Percentiles rank a stretch among this genome's conserved stretches.
phyloP scores from a whole-genome alignment of 257 asterid species.

The Jasminum sambac region DNA sequence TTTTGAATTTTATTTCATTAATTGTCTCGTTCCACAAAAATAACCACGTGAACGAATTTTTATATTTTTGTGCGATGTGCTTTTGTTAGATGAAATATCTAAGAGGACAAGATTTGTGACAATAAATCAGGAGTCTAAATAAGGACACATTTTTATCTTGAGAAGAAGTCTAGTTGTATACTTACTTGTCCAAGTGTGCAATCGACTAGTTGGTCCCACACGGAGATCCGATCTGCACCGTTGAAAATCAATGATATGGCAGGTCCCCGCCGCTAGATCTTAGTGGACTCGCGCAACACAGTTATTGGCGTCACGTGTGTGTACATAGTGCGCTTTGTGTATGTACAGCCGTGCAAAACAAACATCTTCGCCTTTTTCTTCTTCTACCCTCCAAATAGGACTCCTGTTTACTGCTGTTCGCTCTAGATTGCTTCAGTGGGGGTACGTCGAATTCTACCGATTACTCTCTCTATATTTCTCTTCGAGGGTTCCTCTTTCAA shows the following conservation, averaged over 20 bases:
- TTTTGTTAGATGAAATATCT: too few species aligned
- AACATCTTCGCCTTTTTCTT: constrained; percentile 25
- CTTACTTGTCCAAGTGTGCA: too few species aligned
- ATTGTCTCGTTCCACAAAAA: too few species aligned
- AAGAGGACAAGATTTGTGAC: too few species aligned
- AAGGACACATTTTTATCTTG: too few species aligned
- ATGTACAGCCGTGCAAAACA: not conserved
- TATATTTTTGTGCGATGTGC: too few species aligned
- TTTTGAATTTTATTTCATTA: too few species aligned
- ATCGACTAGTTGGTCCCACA: not conserved
- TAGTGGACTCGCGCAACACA: constrained; percentile 37
- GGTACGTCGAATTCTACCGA: constrained; percentile 11
- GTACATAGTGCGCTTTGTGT: constrained; percentile 24
- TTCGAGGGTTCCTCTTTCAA: constrained; percentile 14
- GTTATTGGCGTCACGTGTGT: constrained; percentile 34
- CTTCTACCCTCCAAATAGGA: constrained; percentile 8
- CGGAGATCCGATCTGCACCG: constrained; percentile 28
- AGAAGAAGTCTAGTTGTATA: too few species aligned
- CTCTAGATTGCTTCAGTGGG: constrained; percentile 31
- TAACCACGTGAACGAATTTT: too few species aligned
- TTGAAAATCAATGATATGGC: constrained; percentile 18
- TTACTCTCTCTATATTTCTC: constrained; percentile 8
- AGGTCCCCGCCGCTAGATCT: constrained; percentile 34
- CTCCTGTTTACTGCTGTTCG: constrained; percentile 15
- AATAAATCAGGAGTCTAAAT: too few species aligned